Evolutionary conservation across 2,329 filamentous ascomycete genomes (phyloP).

Genomic region (Canariomyces notabilis): DNA sequence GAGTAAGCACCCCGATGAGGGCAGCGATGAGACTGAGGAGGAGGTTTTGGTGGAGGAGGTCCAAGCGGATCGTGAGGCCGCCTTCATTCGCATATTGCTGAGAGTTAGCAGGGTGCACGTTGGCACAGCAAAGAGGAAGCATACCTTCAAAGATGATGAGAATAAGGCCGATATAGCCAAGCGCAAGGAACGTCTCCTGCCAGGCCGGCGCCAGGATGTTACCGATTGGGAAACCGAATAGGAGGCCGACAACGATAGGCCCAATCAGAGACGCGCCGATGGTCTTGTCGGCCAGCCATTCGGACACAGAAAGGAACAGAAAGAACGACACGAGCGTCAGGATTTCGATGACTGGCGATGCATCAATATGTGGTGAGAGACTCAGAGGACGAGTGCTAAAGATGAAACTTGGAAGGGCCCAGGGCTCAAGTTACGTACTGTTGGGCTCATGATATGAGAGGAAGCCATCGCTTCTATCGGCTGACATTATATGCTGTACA

Average conservation of each 20-base stretch:
- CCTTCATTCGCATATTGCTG: too few relatives aligned
- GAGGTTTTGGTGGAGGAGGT: slow-evolving; percentile 42
- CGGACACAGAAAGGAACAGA: slow-evolving; percentile 37
- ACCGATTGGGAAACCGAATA: slow-evolving; percentile 42
- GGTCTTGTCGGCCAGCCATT: slow-evolving; percentile 37
- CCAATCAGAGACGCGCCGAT: slow-evolving; percentile 43
- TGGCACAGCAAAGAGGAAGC: too few relatives aligned
- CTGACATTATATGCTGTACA: slow-evolving; percentile 7
- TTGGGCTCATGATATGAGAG: slow-evolving; percentile 37
- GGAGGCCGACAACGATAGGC: slow-evolving; percentile 42
- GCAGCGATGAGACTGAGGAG: slow-evolving; percentile 38
- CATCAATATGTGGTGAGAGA: neutral
- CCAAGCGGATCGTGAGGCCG: slow-evolving; percentile 41
- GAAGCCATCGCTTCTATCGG: slow-evolving; percentile 24
- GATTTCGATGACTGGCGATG: slow-evolving; percentile 37
- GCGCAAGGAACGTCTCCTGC: slow-evolving; percentile 41
- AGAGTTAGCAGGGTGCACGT: too few relatives aligned
- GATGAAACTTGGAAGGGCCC: neutral
- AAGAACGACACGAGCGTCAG: slow-evolving; percentile 42
- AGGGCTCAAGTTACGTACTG: slow-evolving; percentile 23
- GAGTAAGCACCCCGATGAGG: slow-evolving; percentile 40
- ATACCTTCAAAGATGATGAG: slow-evolving; percentile 45
- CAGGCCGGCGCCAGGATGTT: slow-evolving; percentile 38
- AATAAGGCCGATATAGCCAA: slow-evolving; percentile 45
- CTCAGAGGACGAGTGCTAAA: too few relatives aligned